Conservation (phyloP, 768 basidiomycete species). For the Trametopsis cervina region DNA sequence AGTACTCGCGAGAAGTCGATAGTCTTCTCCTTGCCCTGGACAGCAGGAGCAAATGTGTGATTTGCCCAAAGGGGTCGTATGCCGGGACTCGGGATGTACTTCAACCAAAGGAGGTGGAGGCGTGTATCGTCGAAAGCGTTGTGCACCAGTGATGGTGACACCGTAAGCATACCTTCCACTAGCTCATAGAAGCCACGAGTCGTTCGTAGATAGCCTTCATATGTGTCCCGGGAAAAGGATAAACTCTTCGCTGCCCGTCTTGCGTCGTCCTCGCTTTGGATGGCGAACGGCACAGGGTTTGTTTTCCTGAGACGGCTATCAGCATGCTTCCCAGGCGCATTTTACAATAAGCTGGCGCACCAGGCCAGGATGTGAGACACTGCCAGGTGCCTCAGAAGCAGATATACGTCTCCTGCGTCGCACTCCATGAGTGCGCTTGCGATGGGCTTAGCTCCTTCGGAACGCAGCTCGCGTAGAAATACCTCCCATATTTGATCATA, state of each 20-base stretch:
- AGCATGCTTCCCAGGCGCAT: no score
- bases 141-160: not conserved
- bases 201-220: not conserved
- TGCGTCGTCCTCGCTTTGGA: not conserved
- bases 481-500: not conserved
- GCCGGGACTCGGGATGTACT: not conserved
- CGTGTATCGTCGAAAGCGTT: not conserved
- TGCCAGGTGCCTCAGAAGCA: not conserved
- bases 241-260: not conserved
- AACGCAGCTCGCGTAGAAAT: not conserved
- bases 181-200: conserved; percentile 1
- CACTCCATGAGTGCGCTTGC: not conserved
- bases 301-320: no score
- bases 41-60: not conserved
- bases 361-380: not conserved
- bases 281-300: no score
- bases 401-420: not conserved
- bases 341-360: no score
- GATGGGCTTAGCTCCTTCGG: not conserved
- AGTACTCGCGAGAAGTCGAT: not conserved
- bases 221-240: not conserved
- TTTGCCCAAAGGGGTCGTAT: conserved; percentile 1
- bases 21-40: not conserved
- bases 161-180: not conserved
- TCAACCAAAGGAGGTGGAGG: conserved; percentile 3